phyloP scores from a whole-genome alignment of 768 basidiomycete species.

The Russula vinacea region DNA sequence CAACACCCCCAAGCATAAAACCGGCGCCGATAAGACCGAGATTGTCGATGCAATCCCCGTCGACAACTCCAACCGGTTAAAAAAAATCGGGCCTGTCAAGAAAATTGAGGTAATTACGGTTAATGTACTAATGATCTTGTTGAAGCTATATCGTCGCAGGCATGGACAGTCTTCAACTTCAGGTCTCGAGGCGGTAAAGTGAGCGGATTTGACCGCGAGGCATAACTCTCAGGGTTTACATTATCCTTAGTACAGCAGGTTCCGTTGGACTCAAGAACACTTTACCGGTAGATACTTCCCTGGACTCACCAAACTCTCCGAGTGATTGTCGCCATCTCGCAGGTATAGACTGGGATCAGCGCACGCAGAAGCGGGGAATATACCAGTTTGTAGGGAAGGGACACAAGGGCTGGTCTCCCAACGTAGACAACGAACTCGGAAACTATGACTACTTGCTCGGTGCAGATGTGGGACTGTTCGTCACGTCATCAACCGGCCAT shows the following conservation, averaged over 20 bases:
- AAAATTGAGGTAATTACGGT: slow-evolving; percentile 57
- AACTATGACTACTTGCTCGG: slow-evolving; percentile 86
- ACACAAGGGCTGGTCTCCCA: slow-evolving; percentile 76
- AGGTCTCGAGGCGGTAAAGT: slow-evolving; percentile 73
- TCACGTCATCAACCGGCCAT: neutral
- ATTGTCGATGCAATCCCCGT: slow-evolving; percentile 67
- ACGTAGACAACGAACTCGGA: slow-evolving; percentile 80
- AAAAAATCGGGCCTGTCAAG: slow-evolving; percentile 53
- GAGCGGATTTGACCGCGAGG: slow-evolving; percentile 3
- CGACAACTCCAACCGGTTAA: slow-evolving; percentile 62
- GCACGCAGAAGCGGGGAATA: slow-evolving; percentile 57
- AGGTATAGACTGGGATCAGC: slow-evolving; percentile 86
- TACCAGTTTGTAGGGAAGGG: slow-evolving; percentile 66
- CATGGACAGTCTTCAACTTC: slow-evolving; percentile 86
- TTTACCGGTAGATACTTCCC: slow-evolving; percentile 57
- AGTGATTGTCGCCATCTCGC: slow-evolving; percentile 13
- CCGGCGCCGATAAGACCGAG: slow-evolving; percentile 80
- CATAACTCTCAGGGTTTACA: neutral
- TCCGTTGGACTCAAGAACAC: slow-evolving; percentile 74
- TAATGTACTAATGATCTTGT: neutral
- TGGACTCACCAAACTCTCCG: neutral
- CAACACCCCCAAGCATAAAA: slow-evolving; percentile 56
- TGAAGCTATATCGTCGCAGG: slow-evolving; percentile 42
- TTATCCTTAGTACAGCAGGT: slow-evolving; percentile 55
- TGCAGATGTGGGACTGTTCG: slow-evolving; percentile 49